Conservation (phyloP, 139 green algal species). For the Yamagishiella unicocca region DNA sequence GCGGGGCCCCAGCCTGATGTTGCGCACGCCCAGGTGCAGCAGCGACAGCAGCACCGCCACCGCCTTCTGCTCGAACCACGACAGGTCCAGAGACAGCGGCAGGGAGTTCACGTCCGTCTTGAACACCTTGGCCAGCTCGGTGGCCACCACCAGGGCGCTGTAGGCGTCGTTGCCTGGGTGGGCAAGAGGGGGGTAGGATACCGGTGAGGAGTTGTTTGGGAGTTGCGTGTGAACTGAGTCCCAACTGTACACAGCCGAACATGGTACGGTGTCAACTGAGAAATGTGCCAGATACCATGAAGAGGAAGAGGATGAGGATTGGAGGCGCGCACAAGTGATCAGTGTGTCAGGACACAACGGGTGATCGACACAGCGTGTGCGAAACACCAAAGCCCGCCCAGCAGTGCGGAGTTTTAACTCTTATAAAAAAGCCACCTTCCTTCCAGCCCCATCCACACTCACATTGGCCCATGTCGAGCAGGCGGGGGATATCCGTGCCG, state of each 20-base stretch:
- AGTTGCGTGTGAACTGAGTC: too few relatives aligned
- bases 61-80: conserved; percentile 88
- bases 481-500: conserved; percentile 72
- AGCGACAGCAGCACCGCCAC: conserved; percentile 83
- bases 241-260: too few relatives aligned
- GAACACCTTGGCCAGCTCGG: conserved; percentile 76
- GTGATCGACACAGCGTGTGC: too few relatives aligned
- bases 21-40: conserved; percentile 80
- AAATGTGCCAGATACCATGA: too few relatives aligned
- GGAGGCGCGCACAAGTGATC: too few relatives aligned
- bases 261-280: too few relatives aligned
- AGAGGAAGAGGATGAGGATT: too few relatives aligned
- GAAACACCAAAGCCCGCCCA: too few relatives aligned
- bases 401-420: too few relatives aligned
- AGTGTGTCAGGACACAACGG: too few relatives aligned
- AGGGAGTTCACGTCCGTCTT: conserved; percentile 80
- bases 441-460: too few relatives aligned
- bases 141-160: conserved; percentile 76
- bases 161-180: conserved; percentile 68
- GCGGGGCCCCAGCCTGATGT: conserved; percentile 79
- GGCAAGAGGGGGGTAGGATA: background rate
- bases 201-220: background rate
- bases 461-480: conserved; percentile 89
- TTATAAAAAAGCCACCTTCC: too few relatives aligned
- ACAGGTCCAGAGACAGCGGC: conserved; percentile 80